Evolutionary conservation across 208 protist genomes (phyloP).

Genomic region (Wallacemonas sp.): DNA sequence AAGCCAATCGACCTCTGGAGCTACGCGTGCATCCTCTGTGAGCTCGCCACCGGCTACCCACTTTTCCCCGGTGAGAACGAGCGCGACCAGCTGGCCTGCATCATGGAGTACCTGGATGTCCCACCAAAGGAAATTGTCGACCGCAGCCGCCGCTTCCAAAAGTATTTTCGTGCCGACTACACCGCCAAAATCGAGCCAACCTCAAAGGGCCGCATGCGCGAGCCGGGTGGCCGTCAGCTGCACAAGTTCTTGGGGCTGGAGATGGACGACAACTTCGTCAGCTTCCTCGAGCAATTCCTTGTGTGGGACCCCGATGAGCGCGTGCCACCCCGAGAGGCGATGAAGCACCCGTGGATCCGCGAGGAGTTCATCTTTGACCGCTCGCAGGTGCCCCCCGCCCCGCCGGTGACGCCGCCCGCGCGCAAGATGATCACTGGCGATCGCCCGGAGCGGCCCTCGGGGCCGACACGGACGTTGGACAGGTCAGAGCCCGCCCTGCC

Average conservation of each 20-base stretch:
- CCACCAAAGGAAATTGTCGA: conserved; percentile 60
- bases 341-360: conserved; percentile 77
- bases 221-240: conserved; percentile 51
- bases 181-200: conserved; percentile 49
- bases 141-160: conserved; percentile 35
- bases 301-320: conserved; percentile 67
- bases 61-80: conserved; percentile 91
- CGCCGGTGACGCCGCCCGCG: background rate
- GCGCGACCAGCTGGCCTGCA: conserved; percentile 79
- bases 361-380: conserved; percentile 51
- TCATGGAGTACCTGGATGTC: conserved; percentile 87
- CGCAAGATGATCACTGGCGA: background rate
- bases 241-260: conserved; percentile 56
- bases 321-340: conserved; percentile 53
- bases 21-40: conserved; percentile 93
- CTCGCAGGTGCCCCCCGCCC: background rate
- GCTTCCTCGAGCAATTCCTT: conserved; percentile 71
- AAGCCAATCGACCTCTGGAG: conserved; percentile 93
- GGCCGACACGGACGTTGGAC: background rate
- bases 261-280: conserved; percentile 63
- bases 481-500: background rate
- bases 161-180: conserved; percentile 53
- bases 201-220: conserved; percentile 33
- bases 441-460: background rate
- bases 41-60: conserved; percentile 92